These are phyloP conservation scores for Penicillium vulpinum DNA, from an alignment of 2,329 filamentous ascomycete genomes.

Conservation along the genomic window DNA sequence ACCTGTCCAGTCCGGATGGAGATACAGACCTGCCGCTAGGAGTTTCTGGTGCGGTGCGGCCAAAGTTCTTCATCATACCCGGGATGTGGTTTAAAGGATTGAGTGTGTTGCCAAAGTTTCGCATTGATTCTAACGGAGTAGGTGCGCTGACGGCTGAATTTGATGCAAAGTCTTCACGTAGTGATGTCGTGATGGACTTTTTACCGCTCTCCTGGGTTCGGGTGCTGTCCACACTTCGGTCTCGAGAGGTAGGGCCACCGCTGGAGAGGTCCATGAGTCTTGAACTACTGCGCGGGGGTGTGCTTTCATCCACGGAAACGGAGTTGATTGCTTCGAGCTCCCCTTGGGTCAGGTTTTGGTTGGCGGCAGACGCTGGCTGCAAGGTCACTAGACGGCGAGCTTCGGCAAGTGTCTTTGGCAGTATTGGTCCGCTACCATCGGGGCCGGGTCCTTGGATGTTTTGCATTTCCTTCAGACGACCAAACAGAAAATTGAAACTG, in stretches of 20 bases:
- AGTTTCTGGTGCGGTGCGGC: slow-evolving; percentile 48
- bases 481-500: slow-evolving; percentile 91
- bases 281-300: slow-evolving; percentile 37
- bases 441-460: slow-evolving; percentile 52
- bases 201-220: slow-evolving; percentile 41
- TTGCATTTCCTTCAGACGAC: slow-evolving; percentile 71
- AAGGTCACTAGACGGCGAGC: slow-evolving; percentile 79
- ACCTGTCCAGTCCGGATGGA: slow-evolving; percentile 43
- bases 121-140: slow-evolving; percentile 76
- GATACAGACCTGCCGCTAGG: slow-evolving; percentile 46
- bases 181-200: slow-evolving; percentile 37
- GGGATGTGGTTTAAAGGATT: slow-evolving; percentile 81
- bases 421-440: slow-evolving; percentile 45
- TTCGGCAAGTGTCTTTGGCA: slow-evolving; percentile 91
- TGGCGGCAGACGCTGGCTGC: slow-evolving; percentile 52
- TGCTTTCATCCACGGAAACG: slow-evolving; percentile 32
- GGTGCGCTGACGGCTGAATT: slow-evolving; percentile 28
- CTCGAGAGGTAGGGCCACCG: slow-evolving; percentile 63
- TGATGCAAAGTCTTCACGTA: slow-evolving; percentile 24
- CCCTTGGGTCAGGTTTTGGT: slow-evolving; percentile 47
- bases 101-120: slow-evolving; percentile 74
- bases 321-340: slow-evolving; percentile 53
- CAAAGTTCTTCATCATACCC: slow-evolving; percentile 76
- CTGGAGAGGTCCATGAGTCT: slow-evolving; percentile 65
- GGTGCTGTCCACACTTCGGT: slow-evolving; percentile 73